A percentile compares a stretch with the other conserved stretches of the same genome.
These are phyloP conservation scores for Aphanomyces euteiches DNA, from an alignment of 352 stramenopile species.

Conservation along the genomic window DNA sequence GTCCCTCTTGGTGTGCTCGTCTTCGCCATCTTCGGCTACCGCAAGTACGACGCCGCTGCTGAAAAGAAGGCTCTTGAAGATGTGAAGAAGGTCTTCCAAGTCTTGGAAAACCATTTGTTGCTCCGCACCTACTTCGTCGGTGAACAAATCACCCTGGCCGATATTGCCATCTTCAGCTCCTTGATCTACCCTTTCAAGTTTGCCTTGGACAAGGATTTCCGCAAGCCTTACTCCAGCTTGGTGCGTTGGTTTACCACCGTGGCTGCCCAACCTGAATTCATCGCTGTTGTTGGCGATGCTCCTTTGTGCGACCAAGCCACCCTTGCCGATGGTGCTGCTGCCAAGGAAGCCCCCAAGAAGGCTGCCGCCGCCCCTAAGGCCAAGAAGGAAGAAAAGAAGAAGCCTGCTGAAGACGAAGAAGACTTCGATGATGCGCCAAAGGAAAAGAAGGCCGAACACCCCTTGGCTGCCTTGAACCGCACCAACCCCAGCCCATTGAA, in stretches of 20 bases:
- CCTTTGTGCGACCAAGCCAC: slow-evolving; percentile 73
- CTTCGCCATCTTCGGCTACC: slow-evolving; percentile 85
- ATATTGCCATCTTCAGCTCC: slow-evolving; percentile 85
- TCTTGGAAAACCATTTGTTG: slow-evolving; percentile 86
- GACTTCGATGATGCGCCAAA: slow-evolving; percentile 43
- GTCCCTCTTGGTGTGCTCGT: slow-evolving; percentile 83
- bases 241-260: slow-evolving; percentile 90
- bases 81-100: slow-evolving; percentile 75
- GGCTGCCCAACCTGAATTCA: slow-evolving; percentile 93
- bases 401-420: slow-evolving; percentile 28
- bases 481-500: slow-evolving; percentile 70
- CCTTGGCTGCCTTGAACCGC: slow-evolving; percentile 84
- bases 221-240: slow-evolving; percentile 84
- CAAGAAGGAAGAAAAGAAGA: slow-evolving; percentile 45
- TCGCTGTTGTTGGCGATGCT: slow-evolving; percentile 88
- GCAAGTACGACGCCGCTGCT: slow-evolving; percentile 69
- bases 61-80: slow-evolving; percentile 87
- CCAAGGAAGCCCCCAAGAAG: slow-evolving; percentile 46
- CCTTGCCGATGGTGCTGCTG: slow-evolving; percentile 55
- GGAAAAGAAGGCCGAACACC: slow-evolving; percentile 80
- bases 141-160: slow-evolving; percentile 90
- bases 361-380: slow-evolving; percentile 40
- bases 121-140: slow-evolving; percentile 90
- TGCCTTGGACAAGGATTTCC: slow-evolving; percentile 84
- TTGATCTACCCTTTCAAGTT: slow-evolving; percentile 95